Percentiles rank a stretch among this genome's conserved stretches.
Evolutionary conservation across 2,329 filamentous ascomycete genomes (phyloP).

Genomic region (Fusarium sp.): DNA sequence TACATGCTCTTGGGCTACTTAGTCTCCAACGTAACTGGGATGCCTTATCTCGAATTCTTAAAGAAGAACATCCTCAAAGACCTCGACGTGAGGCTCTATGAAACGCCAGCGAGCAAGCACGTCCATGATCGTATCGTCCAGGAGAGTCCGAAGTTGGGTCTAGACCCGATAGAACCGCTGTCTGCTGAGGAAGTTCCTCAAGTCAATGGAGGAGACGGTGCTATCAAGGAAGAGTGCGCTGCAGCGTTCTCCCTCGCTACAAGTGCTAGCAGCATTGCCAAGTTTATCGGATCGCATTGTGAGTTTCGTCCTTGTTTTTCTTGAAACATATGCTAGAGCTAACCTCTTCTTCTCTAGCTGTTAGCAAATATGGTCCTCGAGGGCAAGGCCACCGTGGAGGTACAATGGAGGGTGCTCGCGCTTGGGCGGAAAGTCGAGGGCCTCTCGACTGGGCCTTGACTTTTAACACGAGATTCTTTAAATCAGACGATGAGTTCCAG

Average conservation of each 20-base stretch:
- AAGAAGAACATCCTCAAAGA: constrained; percentile 22
- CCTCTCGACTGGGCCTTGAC: constrained; percentile 26
- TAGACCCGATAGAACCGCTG: constrained; percentile 13
- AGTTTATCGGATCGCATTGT: constrained; percentile 23
- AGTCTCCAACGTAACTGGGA: constrained; percentile 23
- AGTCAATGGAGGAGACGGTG: constrained; percentile 26
- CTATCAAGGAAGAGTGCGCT: constrained; percentile 35
- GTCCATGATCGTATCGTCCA: constrained; percentile 22
- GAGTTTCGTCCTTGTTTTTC: background rate
- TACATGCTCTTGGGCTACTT: constrained; percentile 27
- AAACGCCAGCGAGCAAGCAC: constrained; percentile 16
- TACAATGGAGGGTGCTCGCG: constrained; percentile 15
- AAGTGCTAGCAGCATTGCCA: constrained; percentile 29
- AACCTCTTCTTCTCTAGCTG: constrained; percentile 4
- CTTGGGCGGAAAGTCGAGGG: constrained; percentile 2
- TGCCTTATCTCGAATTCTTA: constrained; percentile 31
- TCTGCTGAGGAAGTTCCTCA: constrained; percentile 3
- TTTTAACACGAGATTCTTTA: constrained; percentile 31
- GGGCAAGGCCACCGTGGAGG: constrained; percentile 11
- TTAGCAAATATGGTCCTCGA: constrained; percentile 11
- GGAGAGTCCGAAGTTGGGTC: constrained; percentile 23
- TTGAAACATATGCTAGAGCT: background rate
- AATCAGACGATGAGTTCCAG: constrained; percentile 10
- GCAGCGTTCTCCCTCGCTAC: constrained; percentile 27
- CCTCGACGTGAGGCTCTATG: constrained; percentile 26